phyloP scores from a whole-genome alignment of 257 asterid genomes.

The Henckelia pumila region DNA sequence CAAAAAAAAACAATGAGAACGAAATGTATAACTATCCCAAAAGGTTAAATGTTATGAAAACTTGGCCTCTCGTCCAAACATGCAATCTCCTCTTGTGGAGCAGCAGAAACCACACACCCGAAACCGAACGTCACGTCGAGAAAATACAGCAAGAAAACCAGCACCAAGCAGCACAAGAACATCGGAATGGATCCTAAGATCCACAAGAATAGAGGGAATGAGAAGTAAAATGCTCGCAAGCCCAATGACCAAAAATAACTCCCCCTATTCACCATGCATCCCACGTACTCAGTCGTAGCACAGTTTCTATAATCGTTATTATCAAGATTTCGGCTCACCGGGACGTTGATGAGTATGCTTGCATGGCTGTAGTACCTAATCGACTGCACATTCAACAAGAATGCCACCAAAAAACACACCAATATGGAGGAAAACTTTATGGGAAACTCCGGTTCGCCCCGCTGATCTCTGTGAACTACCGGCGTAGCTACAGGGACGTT shows the following conservation, averaged over 20 bases:
- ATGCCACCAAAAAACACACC: conserved; percentile 73
- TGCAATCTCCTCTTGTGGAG: conserved; percentile 17
- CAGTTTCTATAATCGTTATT: background rate
- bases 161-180: conserved; percentile 52
- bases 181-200: conserved; percentile 87
- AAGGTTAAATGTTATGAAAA: no score
- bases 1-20: no score
- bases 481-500: conserved; percentile 17
- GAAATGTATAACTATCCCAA: no score
- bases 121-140: conserved; percentile 37
- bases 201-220: conserved; percentile 85
- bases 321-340: conserved; percentile 22
- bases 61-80: background rate
- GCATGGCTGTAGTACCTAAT: conserved; percentile 93
- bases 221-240: conserved; percentile 70
- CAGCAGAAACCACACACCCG: background rate
- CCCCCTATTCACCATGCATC: conserved; percentile 57
- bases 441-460: conserved; percentile 39
- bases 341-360: conserved; percentile 81
- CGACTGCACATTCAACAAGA: conserved; percentile 78
- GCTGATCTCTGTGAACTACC: conserved; percentile 38
- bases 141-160: conserved; percentile 63
- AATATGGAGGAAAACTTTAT: conserved; percentile 64
- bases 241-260: conserved; percentile 98
- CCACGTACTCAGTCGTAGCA: conserved; percentile 62